A percentile compares a stretch with the other conserved stretches of the same genome.
These are phyloP conservation scores for Agroathelia rolfsii DNA, from an alignment of 1,284 basidiomycete species.

Conservation along the genomic window DNA sequence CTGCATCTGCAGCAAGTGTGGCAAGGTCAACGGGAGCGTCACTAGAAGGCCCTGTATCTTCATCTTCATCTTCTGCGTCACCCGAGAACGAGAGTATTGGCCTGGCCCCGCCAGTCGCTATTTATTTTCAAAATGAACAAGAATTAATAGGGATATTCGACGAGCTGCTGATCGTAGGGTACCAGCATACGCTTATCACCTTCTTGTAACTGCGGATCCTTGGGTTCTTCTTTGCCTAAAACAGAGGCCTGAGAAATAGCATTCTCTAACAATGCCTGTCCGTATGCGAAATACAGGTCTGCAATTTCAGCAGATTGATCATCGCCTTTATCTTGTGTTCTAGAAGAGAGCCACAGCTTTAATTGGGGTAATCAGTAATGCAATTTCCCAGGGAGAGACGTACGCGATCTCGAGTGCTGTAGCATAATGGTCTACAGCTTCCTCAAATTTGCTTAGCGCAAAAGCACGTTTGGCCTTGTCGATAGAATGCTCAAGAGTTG, in stretches of 20 bases:
- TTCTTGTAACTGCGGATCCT: constrained; percentile 41
- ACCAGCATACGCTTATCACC: constrained; percentile 24
- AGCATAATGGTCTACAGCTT: constrained; percentile 78
- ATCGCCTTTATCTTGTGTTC: constrained; percentile 65
- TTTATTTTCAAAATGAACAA: constrained; percentile 5
- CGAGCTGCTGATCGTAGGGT: constrained; percentile 10
- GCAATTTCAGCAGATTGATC: constrained; percentile 70
- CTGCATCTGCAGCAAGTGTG: constrained; percentile 31
- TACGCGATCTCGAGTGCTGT: constrained; percentile 78
- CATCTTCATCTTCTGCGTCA: constrained; percentile 50
- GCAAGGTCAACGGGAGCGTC: constrained; percentile 47
- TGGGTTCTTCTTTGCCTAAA: constrained; percentile 72
- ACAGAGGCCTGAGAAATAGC: constrained; percentile 74
- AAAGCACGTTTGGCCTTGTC: constrained; percentile 79
- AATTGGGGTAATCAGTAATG: constrained; percentile 17
- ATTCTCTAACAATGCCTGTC: constrained; percentile 81
- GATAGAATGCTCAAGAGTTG: constrained; percentile 45
- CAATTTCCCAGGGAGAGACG: constrained; percentile 14
- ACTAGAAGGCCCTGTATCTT: constrained; percentile 18
- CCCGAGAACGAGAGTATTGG: constrained; percentile 69
- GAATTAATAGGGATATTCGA: too few species aligned
- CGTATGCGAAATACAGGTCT: constrained; percentile 79
- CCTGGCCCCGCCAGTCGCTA: constrained; percentile 28
- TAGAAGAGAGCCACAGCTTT: constrained; percentile 20
- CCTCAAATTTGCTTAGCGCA: constrained; percentile 79